Evolutionary conservation across 1,139 yeast species (phyloP), one percentile per base, ranked within the genome.

Genomic region (Sugiyamaella xylanicola): DNA sequence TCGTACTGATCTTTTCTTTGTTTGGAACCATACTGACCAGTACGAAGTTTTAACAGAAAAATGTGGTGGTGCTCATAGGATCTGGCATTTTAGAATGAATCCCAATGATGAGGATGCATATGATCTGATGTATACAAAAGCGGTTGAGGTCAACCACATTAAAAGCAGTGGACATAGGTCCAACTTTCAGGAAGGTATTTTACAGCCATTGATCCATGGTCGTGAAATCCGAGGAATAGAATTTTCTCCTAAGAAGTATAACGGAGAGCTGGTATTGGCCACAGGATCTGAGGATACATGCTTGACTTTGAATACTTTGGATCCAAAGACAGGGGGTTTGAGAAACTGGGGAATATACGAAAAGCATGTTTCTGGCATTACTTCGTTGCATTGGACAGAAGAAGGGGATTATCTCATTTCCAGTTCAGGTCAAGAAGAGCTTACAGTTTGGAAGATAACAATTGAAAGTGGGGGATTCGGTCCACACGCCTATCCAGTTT

Each of bases 61-160:
- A n/a, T 93, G 98, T 70, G 98, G 98, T 20, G 98, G 98, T 1
- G 82, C 93, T 1, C 97, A 92, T 67, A 77, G 98, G 61, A 81
- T 83, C 59, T 93, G 97, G 97, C 67, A 71, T 54, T 62, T 68
- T 13, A 49, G 47, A 15, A 54, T 59, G 15, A 39, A 54, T 25
- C 58, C 54, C 51, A 3, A 45, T 17, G 56, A 62, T 15, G 59
- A 62, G 41, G 59, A 61, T 9, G 59, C 59, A 2, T 74, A 71
- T 53, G 72, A 65, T 62, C 80, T 77, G 62, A 73, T 66, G 13
- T 88, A 83, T 63, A 82, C 86, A 19, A 83, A 85, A 66, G 83
- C 87, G 2, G 59, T 65, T 8, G 57, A 57, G 15, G 59, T 61
- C 55, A 48, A 51, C 9, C 53, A 53, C n/a, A 51, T 59, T 4